A percentile compares a stretch with the other conserved stretches of the same genome.
Conservation (phyloP, 768 basidiomycete species). For the Phlebiopsis flavidoalba region DNA sequence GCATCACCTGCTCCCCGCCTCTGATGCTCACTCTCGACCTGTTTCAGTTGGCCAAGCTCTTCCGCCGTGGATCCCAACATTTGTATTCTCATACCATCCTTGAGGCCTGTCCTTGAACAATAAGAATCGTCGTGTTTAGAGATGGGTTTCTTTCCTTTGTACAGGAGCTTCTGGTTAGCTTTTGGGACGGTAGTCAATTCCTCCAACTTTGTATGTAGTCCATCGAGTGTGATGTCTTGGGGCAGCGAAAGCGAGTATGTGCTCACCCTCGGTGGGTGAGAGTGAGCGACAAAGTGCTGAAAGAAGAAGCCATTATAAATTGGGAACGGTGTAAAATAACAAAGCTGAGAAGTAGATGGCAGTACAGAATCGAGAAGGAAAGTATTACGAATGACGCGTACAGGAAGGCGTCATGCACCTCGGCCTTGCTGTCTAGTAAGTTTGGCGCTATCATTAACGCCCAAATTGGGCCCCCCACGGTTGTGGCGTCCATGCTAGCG, state of each 20-base stretch:
- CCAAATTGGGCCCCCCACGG: too few relatives aligned
- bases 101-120: constrained; percentile 48
- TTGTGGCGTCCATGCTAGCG: too few relatives aligned
- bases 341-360: background rate
- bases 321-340: background rate
- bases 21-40: constrained; percentile 52
- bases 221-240: constrained; percentile 44
- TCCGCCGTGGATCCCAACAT: constrained; percentile 61
- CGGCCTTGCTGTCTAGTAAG: background rate
- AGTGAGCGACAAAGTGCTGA: constrained; percentile 13
- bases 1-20: constrained; percentile 46
- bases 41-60: constrained; percentile 51
- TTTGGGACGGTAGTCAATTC: constrained; percentile 64
- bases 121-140: constrained; percentile 18
- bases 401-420: background rate
- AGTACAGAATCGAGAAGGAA: background rate
- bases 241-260: constrained; percentile 42
- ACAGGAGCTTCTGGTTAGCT: constrained; percentile 64
- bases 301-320: background rate
- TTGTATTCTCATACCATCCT: constrained; percentile 61
- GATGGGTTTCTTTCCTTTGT: constrained; percentile 55
- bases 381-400: background rate
- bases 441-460: background rate
- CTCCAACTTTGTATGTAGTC: constrained; percentile 47
- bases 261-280: constrained; percentile 47